Evolutionary conservation across 257 asterid genomes (phyloP).

Genomic region (Solanum chilense): DNA sequence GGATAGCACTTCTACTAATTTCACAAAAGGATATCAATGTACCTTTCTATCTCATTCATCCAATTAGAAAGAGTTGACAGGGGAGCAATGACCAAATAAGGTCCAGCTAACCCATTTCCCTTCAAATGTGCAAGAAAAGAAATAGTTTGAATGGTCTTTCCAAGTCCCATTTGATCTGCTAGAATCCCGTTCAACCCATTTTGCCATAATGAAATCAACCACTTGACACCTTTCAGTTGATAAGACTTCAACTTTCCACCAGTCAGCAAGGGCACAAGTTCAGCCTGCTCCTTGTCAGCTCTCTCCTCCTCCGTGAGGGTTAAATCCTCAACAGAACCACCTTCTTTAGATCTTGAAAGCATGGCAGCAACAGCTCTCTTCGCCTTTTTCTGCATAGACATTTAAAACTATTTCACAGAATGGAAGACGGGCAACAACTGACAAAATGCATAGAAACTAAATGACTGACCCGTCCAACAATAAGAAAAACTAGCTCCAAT

Average conservation of each 20-base stretch:
- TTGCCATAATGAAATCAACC: slow-evolving; percentile 99
- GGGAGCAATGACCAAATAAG: slow-evolving; percentile 89
- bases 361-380: slow-evolving; percentile 94
- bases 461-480: not conserved
- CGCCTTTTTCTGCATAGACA: slow-evolving; percentile 48
- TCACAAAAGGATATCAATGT: not conserved
- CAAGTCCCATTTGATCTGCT: slow-evolving; percentile 99
- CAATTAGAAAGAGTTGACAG: slow-evolving; percentile 96
- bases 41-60: slow-evolving; percentile 86
- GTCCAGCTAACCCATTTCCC: slow-evolving; percentile 93
- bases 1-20: not conserved
- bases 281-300: slow-evolving; percentile 74
- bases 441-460: not conserved
- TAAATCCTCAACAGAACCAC: slow-evolving; percentile 45
- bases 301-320: slow-evolving; percentile 63
- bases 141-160: slow-evolving; percentile 95
- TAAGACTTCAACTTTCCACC: slow-evolving; percentile 93
- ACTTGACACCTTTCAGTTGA: slow-evolving; percentile 91
- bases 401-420: not conserved
- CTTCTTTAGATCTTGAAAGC: slow-evolving; percentile 76
- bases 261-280: slow-evolving; percentile 80
- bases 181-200: slow-evolving; percentile 96
- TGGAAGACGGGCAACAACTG: not conserved
- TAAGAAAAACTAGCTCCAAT: not conserved
- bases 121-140: slow-evolving; percentile 93